A percentile compares a stretch with the other conserved stretches of the same genome.
Conservation (phyloP, 805 yeast genomes). For the Suhomyces pyralidae region DNA sequence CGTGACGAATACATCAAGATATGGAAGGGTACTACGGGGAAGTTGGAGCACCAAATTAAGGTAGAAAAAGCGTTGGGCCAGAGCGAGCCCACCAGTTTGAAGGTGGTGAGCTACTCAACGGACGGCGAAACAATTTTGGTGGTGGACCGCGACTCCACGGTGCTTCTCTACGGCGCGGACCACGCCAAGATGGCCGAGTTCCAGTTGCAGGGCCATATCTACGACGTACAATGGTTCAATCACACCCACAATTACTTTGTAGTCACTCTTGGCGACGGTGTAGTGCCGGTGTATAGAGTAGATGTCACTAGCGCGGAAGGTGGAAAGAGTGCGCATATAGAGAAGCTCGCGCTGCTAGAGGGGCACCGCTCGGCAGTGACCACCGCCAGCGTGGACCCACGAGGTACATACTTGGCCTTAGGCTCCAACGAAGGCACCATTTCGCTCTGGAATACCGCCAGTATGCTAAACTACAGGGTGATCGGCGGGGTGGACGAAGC, state of each 20-base stretch:
- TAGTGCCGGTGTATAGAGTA: slow-evolving; percentile 24
- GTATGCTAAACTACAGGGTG: slow-evolving; percentile 35
- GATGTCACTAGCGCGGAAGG: background rate
- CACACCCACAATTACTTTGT: slow-evolving; percentile 31
- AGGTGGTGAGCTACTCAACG: slow-evolving; percentile 35
- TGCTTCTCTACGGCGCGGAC: slow-evolving; percentile 33
- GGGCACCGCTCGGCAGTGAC: slow-evolving; percentile 53
- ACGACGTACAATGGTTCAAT: slow-evolving; percentile 47
- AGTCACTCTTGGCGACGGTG: slow-evolving; percentile 49
- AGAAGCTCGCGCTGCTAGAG: background rate
- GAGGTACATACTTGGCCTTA: slow-evolving; percentile 47
- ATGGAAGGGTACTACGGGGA: slow-evolving; percentile 43
- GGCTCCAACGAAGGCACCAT: slow-evolving; percentile 60
- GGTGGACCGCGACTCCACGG: slow-evolving; percentile 36
- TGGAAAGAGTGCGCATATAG: background rate
- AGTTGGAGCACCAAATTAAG: slow-evolving; percentile 26
- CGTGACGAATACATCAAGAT: slow-evolving; percentile 44
- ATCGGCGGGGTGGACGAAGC: slow-evolving; percentile 43
- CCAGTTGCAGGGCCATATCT: slow-evolving; percentile 25
- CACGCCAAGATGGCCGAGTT: slow-evolving; percentile 26
- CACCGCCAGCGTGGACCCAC: slow-evolving; percentile 48
- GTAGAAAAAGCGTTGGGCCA: slow-evolving; percentile 21
- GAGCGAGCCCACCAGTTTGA: slow-evolving; percentile 6
- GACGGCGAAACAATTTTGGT: slow-evolving; percentile 48
- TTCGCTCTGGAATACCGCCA: slow-evolving; percentile 46